Base-by-base conservation (phyloP, 192 early-diverging fungal genomes). In the Gaertneriomyces semiglobifer region DNA sequence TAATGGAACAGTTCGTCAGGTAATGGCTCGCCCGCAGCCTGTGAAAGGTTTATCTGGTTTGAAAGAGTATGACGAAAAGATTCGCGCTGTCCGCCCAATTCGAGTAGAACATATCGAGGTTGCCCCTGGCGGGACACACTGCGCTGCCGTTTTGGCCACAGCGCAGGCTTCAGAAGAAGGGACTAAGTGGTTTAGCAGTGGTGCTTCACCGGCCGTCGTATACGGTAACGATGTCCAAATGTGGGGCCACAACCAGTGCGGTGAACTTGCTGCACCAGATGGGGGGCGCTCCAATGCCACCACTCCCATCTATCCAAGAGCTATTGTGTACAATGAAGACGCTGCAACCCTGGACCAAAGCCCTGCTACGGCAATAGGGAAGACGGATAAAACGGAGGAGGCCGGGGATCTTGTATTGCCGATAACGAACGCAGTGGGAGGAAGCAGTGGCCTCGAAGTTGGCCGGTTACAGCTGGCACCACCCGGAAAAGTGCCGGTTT, bases 241-340 rank as follows among this genome's bases (percentile, higher is more conserved):
- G 33, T 80, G 79, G 79, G 79, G 79, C 14, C n/a, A 19, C 12
- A 80, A 80, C 50, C 47, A 57, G 6, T 25, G 20, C 25, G 70
- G 68, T 10, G 72, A 80, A 56, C 58, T 80, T 11, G 60, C 55
- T 5, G 16, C 73, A 0, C 61, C 33, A 5, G 79, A 77, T 63
- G 70, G 67, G 7, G 75, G 75, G 70, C 48, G 61, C 43, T 60
- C 56, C 6, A 68, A 70, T 38, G 65, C 12, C 38, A 51, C 63
- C 5, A 41, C 54, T 16, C 75, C 75, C 4, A 25, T 77, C 2
- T 63, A 59, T 39, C 46, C 53, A 12, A 16, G 11, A 38, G 57
- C 65, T 6, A 50, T 74, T 12, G 44, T 16, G 38, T 74, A 71
- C 43, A 39, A 8, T 46, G 6, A 14, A 9, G 10, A 19, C 20